Conservation (phyloP, 2,329 filamentous ascomycete genomes). For the Lecanicillium sp. region DNA sequence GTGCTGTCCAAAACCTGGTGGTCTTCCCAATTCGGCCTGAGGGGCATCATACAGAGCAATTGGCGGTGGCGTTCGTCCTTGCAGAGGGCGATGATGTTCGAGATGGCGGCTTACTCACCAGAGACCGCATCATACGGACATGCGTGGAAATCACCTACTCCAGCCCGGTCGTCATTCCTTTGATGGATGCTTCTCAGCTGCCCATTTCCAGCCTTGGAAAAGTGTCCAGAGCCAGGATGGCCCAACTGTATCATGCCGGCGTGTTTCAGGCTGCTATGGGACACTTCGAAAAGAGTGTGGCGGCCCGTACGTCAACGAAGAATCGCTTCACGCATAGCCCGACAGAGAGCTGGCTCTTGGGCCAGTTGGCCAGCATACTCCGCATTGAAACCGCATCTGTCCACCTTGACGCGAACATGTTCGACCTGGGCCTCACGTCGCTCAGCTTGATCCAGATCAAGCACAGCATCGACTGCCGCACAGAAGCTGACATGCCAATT, state of each 20-base stretch:
- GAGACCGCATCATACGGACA: slow-evolving; percentile 6
- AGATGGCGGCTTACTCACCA: slow-evolving; percentile 14
- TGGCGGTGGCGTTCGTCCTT: slow-evolving; percentile 31
- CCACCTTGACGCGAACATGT: too few relatives aligned
- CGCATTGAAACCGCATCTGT: too few relatives aligned
- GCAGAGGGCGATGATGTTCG: slow-evolving; percentile 16
- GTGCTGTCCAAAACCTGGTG: slow-evolving; percentile 21
- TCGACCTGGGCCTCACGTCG: too few relatives aligned
- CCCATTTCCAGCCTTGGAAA: slow-evolving; percentile 28
- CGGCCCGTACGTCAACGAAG: too few relatives aligned
- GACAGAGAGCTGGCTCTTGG: too few relatives aligned
- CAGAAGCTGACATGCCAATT: too few relatives aligned
- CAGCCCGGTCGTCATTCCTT: slow-evolving; percentile 7
- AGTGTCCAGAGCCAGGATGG: slow-evolving; percentile 28
- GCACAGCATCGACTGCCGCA: too few relatives aligned
- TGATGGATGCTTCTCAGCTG: slow-evolving; percentile 4
- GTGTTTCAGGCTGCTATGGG: too few relatives aligned
- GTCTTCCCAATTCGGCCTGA: slow-evolving; percentile 26
- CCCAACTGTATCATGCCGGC: slow-evolving; percentile 23
- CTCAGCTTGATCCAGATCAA: too few relatives aligned
- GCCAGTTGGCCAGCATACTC: too few relatives aligned
- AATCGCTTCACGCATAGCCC: too few relatives aligned
- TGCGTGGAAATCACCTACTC: slow-evolving; percentile 3
- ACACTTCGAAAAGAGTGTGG: too few relatives aligned
- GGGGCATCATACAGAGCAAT: slow-evolving; percentile 23